Percentiles rank a stretch among this genome's conserved stretches.
Evolutionary conservation across 2,329 filamentous ascomycete species (phyloP).

Genomic region (Pseudogymnoascus sp.): DNA sequence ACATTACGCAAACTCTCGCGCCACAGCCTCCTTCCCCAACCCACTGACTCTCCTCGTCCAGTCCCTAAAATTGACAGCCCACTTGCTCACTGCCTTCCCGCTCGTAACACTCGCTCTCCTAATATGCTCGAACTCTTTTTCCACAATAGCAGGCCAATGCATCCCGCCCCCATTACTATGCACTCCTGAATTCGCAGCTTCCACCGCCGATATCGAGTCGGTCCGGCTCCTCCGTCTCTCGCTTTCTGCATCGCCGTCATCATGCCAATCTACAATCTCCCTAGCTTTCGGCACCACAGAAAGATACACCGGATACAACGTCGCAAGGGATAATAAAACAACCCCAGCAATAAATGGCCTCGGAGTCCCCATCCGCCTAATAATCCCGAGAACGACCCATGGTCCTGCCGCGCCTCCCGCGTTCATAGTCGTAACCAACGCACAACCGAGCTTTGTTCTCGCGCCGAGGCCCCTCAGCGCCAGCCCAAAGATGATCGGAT

Average conservation of each 20-base stretch:
- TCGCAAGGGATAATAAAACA: constrained; percentile 21
- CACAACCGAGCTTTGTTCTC: constrained; percentile 69
- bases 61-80: not conserved
- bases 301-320: constrained; percentile 24
- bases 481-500: constrained; percentile 72
- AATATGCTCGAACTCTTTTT: not conserved
- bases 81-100: not conserved
- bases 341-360: constrained; percentile 15
- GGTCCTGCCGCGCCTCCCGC: constrained; percentile 24
- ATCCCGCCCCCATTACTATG: not conserved
- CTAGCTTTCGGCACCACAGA: constrained; percentile 19
- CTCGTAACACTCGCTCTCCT: not conserved
- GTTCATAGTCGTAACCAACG: constrained; percentile 25
- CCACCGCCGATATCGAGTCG: not conserved
- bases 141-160: not conserved
- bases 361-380: not conserved
- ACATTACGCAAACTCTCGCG: not conserved
- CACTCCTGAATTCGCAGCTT: not conserved
- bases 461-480: constrained; percentile 70
- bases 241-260: not conserved
- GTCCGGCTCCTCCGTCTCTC: not conserved
- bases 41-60: constrained; percentile 4
- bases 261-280: constrained; percentile 20
- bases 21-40: not conserved
- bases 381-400: constrained; percentile 23